Evolutionary conservation across 2,329 filamentous ascomycete genomes (phyloP).

Genomic region (Phoma sp.): DNA sequence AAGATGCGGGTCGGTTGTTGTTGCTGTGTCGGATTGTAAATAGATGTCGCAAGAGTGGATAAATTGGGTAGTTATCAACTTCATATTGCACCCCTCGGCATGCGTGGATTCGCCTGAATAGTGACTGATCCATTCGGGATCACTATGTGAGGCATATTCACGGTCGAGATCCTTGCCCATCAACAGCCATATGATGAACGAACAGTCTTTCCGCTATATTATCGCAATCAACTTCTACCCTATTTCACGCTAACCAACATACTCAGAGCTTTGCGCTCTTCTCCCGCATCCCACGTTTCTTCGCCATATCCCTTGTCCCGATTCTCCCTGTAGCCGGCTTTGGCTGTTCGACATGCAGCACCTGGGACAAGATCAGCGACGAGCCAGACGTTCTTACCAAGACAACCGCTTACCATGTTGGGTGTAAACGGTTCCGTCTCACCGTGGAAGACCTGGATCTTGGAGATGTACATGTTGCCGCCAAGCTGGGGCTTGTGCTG

Average conservation of each 20-base stretch:
- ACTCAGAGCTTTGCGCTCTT: not conserved
- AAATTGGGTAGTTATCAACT: not conserved
- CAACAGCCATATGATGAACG: no score
- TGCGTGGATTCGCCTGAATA: no score
- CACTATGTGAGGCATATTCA: no score
- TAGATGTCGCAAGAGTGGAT: not conserved
- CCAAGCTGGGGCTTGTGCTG: slow-evolving; percentile 16
- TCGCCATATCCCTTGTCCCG: not conserved
- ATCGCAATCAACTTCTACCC: no score
- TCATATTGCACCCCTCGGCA: not conserved
- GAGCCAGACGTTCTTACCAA: not conserved
- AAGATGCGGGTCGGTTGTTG: not conserved
- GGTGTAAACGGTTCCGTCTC: not conserved
- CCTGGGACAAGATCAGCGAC: not conserved
- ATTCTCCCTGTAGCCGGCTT: not conserved
- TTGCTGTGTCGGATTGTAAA: not conserved
- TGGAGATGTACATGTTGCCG: slow-evolving; percentile 11
- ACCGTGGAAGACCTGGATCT: slow-evolving; percentile 15
- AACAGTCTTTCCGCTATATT: no score
- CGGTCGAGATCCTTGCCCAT: no score
- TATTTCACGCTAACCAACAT: no score
- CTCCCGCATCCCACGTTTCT: not conserved
- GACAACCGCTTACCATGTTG: slow-evolving; percentile 8
- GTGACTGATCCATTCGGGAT: no score
- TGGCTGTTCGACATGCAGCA: not conserved